phyloP scores from a whole-genome alignment of 192 early-diverging fungal species.

The Entrophospora sp. region DNA sequence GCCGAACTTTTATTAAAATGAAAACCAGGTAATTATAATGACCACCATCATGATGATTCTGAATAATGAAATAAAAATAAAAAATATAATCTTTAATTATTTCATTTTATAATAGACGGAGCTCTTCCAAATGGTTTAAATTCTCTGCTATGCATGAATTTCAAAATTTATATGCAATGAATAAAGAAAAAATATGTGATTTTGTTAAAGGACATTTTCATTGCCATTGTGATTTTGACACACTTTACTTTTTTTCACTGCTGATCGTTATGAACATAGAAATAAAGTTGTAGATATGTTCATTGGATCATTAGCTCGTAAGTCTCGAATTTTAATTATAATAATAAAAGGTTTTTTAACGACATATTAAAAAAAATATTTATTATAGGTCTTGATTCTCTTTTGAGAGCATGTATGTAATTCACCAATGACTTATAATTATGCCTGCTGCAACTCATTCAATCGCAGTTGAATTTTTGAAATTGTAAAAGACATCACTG shows the following conservation, averaged over 20 bases:
- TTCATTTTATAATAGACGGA: no score
- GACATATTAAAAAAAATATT: no score
- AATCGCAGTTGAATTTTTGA: constrained; percentile 91
- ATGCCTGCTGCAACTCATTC: constrained; percentile 88
- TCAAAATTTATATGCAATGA: constrained; percentile 90
- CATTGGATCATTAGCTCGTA: constrained; percentile 84
- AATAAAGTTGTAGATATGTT: constrained; percentile 99
- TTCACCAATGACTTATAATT: constrained; percentile 88
- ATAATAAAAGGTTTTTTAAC: no score
- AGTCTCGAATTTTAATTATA: constrained; percentile 25
- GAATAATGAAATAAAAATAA: no score
- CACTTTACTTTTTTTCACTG: constrained; percentile 95
- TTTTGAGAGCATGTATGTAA: constrained; percentile 45
- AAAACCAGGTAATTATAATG: constrained; percentile 72
- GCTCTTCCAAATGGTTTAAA: constrained; percentile 91
- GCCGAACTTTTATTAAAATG: constrained; percentile 87
- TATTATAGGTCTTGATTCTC: not conserved
- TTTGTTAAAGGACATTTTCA: constrained; percentile 98
- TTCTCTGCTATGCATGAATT: constrained; percentile 97
- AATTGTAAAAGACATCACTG: constrained; percentile 78
- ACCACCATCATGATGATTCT: not conserved
- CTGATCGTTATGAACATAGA: constrained; percentile 92
- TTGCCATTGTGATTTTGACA: constrained; percentile 94
- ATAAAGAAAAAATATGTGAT: constrained; percentile 91
- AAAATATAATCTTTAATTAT: constrained; percentile 1